A percentile compares a stretch with the other conserved stretches of the same genome.
These are phyloP conservation scores for Tolypocladium guangdongense DNA, from an alignment of 2,329 filamentous ascomycete genomes.

Conservation along the genomic window DNA sequence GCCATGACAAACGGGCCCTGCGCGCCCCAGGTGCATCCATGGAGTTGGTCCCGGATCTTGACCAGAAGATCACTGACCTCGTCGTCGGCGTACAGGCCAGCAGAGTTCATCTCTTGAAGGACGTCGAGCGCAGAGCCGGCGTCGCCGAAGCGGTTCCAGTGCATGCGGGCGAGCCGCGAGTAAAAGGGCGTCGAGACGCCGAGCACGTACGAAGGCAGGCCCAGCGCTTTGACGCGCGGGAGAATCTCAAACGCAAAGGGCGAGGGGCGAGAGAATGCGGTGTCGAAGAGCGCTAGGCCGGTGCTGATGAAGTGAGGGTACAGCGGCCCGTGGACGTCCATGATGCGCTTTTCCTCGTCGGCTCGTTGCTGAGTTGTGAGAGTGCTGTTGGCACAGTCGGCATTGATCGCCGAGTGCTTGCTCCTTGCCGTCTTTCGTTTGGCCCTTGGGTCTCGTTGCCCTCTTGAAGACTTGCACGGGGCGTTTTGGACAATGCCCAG, in stretches of 20 bases:
- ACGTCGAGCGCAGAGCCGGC: constrained; percentile 41
- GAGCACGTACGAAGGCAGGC: constrained; percentile 59
- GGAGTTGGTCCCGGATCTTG: constrained; percentile 20
- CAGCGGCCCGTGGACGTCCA: constrained; percentile 51
- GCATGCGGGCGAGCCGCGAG: constrained; percentile 50
- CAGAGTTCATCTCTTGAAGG: constrained; percentile 54
- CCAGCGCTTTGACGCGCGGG: constrained; percentile 55
- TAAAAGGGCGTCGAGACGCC: constrained; percentile 62
- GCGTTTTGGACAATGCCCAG: constrained; percentile 34
- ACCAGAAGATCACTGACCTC: constrained; percentile 15
- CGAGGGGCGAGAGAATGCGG: constrained; percentile 46
- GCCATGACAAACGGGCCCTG: constrained; percentile 28
- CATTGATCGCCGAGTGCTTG: background rate
- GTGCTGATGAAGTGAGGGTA: constrained; percentile 51
- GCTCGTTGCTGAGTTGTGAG: background rate
- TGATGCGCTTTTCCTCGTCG: constrained; percentile 23
- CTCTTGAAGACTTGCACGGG: constrained; percentile 5
- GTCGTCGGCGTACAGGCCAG: constrained; percentile 46
- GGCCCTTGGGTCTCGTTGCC: constrained; percentile 4
- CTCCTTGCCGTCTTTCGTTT: constrained; percentile 4
- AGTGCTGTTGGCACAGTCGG: background rate
- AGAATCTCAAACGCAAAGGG: constrained; percentile 49
- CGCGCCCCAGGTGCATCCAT: constrained; percentile 23
- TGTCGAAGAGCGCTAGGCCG: constrained; percentile 45
- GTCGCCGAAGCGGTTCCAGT: constrained; percentile 52